Evolutionary conservation across 805 yeast genomes (phyloP).

Genomic region (Ogataea nakhonphanomensis): DNA sequence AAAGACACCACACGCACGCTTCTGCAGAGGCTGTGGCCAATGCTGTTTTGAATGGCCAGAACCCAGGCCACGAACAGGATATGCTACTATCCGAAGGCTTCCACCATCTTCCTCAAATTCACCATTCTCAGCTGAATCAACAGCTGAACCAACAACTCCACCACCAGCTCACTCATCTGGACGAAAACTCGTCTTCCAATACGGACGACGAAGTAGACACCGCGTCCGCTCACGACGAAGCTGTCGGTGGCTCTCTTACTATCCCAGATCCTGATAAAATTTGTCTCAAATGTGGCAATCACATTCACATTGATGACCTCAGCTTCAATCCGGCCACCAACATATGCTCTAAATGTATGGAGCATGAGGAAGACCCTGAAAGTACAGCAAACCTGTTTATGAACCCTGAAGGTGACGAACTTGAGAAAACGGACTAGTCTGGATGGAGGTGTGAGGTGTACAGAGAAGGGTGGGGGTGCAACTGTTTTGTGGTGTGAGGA

Average conservation of each 20-base stretch:
- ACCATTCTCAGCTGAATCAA: slow-evolving; percentile 30
- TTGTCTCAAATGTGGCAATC: slow-evolving; percentile 27
- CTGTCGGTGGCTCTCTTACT: slow-evolving; percentile 22
- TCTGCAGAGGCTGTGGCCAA: slow-evolving; percentile 20
- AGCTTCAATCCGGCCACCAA: slow-evolving; percentile 27
- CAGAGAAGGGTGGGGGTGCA: not conserved
- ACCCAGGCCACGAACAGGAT: slow-evolving; percentile 11
- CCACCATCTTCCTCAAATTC: slow-evolving; percentile 20
- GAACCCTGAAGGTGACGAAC: slow-evolving; percentile 25
- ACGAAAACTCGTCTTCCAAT: slow-evolving; percentile 9
- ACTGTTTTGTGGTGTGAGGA: not conserved
- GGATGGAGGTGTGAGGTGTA: slow-evolving; percentile 1
- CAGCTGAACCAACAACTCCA: slow-evolving; percentile 30
- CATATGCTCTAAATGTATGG: slow-evolving; percentile 27
- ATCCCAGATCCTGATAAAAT: slow-evolving; percentile 29
- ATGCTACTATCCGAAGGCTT: slow-evolving; percentile 14
- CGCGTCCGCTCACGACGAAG: slow-evolving; percentile 12
- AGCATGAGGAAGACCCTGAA: slow-evolving; percentile 15
- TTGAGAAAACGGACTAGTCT: slow-evolving; percentile 9
- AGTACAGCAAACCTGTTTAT: slow-evolving; percentile 22
- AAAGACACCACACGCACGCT: slow-evolving; percentile 1
- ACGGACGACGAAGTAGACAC: slow-evolving; percentile 15
- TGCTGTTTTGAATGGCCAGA: slow-evolving; percentile 18
- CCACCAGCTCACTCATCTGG: slow-evolving; percentile 15
- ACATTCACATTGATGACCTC: slow-evolving; percentile 28